Evolutionary conservation across 2,329 filamentous ascomycete genomes (phyloP).

Genomic region (Ophiostoma sp.): DNA sequence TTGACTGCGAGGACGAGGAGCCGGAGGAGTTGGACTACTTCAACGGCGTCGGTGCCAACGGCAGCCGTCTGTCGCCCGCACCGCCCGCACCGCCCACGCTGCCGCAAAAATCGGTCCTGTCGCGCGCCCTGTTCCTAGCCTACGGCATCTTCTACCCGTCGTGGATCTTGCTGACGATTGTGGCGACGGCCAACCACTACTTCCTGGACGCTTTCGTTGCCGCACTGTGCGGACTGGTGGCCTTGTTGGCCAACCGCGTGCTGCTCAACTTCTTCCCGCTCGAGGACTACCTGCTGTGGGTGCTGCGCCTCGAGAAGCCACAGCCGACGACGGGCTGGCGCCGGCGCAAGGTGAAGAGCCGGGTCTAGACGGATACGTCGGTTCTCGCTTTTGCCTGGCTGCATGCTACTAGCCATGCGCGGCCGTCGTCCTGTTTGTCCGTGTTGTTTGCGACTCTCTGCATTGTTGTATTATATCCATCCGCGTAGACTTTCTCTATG

Average conservation of each 20-base stretch:
- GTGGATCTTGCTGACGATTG: conserved; percentile 52
- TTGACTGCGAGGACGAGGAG: conserved; percentile 22
- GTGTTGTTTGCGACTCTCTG: not conserved
- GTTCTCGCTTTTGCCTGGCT: not conserved
- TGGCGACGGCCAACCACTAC: conserved; percentile 59
- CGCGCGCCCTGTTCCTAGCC: conserved; percentile 24
- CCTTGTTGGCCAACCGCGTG: conserved; percentile 48
- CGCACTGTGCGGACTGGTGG: conserved; percentile 53
- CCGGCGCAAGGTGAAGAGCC: conserved; percentile 16
- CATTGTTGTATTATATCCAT: not conserved
- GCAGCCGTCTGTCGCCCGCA: not conserved
- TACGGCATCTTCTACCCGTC: conserved; percentile 48
- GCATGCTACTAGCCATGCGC: not conserved
- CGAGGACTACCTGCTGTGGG: conserved; percentile 61
- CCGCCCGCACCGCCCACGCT: not conserved
- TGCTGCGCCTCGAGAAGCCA: conserved; percentile 59
- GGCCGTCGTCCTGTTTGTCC: not conserved
- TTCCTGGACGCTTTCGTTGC: conserved; percentile 63
- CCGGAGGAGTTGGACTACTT: conserved; percentile 8
- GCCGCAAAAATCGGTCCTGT: conserved; percentile 4
- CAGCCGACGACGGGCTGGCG: conserved; percentile 42
- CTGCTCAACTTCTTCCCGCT: conserved; percentile 44
- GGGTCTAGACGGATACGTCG: not conserved
- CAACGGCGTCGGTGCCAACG: not conserved
- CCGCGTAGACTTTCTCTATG: not conserved